These are phyloP conservation scores for Carpinus viminea DNA, from an alignment of 306 rosid genomes.

Conservation along the genomic window DNA sequence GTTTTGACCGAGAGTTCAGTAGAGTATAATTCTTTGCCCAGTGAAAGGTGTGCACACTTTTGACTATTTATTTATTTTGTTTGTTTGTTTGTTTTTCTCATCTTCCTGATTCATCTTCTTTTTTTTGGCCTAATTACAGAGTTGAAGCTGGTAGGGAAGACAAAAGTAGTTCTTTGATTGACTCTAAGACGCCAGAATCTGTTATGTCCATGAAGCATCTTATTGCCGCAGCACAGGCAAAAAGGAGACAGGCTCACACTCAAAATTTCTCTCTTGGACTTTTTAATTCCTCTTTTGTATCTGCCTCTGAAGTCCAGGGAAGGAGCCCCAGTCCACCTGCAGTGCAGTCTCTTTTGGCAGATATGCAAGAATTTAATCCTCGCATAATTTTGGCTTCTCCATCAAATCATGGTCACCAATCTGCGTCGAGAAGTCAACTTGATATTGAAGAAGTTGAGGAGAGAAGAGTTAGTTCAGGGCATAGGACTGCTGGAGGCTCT, in stretches of 20 bases:
- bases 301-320: constrained; percentile 49
- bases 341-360: constrained; percentile 55
- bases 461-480: constrained; percentile 69
- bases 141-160: constrained; percentile 54
- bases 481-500: constrained; percentile 66
- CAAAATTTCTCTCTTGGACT: constrained; percentile 52
- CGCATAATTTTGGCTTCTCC: constrained; percentile 59
- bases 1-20: constrained; percentile 41
- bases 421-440: constrained; percentile 50
- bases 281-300: constrained; percentile 33
- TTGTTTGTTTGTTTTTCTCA: constrained; percentile 17
- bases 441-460: constrained; percentile 79
- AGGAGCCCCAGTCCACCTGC: constrained; percentile 74
- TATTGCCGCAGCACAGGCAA: constrained; percentile 95
- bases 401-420: constrained; percentile 49
- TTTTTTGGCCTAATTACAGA: constrained; percentile 36
- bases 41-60: constrained; percentile 58
- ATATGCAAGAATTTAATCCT: constrained; percentile 59
- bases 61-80: constrained; percentile 7
- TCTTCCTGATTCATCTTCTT: constrained; percentile 1
- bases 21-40: constrained; percentile 51
- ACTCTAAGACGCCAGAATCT: constrained; percentile 66
- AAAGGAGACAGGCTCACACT: constrained; percentile 72
- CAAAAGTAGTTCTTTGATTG: constrained; percentile 40
- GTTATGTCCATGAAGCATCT: constrained; percentile 77